phyloP scores from a whole-genome alignment of 108 stramenopile species.

The Bacterosira constricta region DNA sequence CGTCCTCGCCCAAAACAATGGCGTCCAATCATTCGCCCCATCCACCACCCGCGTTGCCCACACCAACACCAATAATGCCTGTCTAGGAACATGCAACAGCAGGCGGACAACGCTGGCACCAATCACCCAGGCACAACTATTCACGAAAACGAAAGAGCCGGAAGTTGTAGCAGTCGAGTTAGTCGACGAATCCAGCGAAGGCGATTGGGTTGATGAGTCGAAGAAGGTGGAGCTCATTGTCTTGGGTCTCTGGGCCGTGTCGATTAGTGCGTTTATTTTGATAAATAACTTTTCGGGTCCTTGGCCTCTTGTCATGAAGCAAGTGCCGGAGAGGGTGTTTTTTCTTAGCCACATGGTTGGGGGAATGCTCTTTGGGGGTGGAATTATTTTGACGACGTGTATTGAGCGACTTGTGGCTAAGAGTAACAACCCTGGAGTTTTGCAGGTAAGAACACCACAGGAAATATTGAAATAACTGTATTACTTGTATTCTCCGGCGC shows the following conservation, averaged over 20 bases:
- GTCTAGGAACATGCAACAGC: no score
- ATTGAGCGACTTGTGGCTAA: constrained; percentile 56
- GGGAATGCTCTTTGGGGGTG: constrained; percentile 67
- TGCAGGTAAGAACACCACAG: no score
- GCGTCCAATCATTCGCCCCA: constrained; percentile 24
- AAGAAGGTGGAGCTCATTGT: constrained; percentile 54
- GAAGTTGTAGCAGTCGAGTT: constrained; percentile 9
- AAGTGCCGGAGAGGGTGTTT: constrained; percentile 50
- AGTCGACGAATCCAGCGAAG: constrained; percentile 18
- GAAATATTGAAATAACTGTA: no score
- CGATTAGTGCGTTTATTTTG: constrained; percentile 56
- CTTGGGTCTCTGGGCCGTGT: constrained; percentile 48
- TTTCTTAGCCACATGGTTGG: constrained; percentile 61
- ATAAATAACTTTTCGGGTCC: constrained; percentile 61
- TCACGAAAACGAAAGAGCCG: not conserved
- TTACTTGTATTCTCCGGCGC: no score
- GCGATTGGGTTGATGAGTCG: constrained; percentile 31
- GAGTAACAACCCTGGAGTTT: constrained; percentile 47
- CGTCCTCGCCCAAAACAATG: not conserved
- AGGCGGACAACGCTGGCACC: not conserved
- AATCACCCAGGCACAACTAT: not conserved
- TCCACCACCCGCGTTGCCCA: constrained; percentile 7
- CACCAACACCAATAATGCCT: no score
- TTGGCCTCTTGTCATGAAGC: constrained; percentile 53
- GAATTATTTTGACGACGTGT: constrained; percentile 52